These are phyloP conservation scores for Erythrophleum fordii DNA, from an alignment of 306 rosid genomes.

Conservation along the genomic window DNA sequence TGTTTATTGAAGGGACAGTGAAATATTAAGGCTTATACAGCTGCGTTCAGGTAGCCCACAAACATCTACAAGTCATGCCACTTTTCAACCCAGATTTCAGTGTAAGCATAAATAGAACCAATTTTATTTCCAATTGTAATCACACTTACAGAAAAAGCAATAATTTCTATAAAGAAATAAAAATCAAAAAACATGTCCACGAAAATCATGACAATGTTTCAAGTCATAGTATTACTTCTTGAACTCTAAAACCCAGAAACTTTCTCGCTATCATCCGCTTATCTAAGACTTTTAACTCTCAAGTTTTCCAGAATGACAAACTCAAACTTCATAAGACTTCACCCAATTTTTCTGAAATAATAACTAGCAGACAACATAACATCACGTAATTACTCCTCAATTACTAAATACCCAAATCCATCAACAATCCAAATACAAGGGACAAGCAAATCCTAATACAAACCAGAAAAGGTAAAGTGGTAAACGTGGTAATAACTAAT, in stretches of 20 bases:
- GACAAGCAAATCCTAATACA: background rate
- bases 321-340: constrained; percentile 3
- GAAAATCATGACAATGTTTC: background rate
- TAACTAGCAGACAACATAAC: background rate
- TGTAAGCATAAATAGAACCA: no score
- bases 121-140: background rate
- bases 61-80: background rate
- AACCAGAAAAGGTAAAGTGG: background rate
- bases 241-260: background rate
- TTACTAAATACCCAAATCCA: constrained; percentile 14
- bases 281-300: background rate
- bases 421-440: constrained; percentile 1
- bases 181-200: background rate
- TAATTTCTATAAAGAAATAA: background rate
- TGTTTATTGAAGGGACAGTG: background rate
- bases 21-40: background rate
- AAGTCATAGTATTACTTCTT: background rate
- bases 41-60: background rate
- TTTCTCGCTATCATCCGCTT: background rate
- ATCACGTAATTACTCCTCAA: background rate
- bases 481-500: constrained; percentile 30
- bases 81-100: background rate
- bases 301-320: constrained; percentile 6
- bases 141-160: background rate
- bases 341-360: background rate